phyloP scores from a whole-genome alignment of 2,329 filamentous ascomycete genomes.

The Thermoascus crustaceus region DNA sequence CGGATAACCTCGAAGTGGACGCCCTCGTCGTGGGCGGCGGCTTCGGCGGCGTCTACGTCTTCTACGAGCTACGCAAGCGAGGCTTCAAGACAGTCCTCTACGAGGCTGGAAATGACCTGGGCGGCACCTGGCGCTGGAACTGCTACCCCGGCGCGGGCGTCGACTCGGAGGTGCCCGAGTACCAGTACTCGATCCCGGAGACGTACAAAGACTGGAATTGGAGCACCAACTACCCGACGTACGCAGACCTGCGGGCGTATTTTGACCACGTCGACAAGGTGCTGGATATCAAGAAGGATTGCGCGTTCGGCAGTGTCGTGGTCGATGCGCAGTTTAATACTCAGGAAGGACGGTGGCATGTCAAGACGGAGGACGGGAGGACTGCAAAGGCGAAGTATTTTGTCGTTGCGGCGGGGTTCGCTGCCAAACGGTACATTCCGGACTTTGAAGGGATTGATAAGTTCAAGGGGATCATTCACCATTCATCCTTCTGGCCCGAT shows the following conservation, averaged over 20 bases:
- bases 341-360: slow-evolving; percentile 32
- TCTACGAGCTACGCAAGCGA: slow-evolving; percentile 43
- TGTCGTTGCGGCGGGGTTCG: slow-evolving; percentile 39
- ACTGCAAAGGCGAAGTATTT: slow-evolving; percentile 36
- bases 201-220: slow-evolving; percentile 41
- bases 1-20: slow-evolving; percentile 17
- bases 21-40: slow-evolving; percentile 11
- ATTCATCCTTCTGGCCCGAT: slow-evolving; percentile 55
- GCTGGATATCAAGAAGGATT: slow-evolving; percentile 38
- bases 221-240: slow-evolving; percentile 22
- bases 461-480: slow-evolving; percentile 53
- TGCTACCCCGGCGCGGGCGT: slow-evolving; percentile 45
- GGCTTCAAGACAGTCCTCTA: slow-evolving; percentile 42
- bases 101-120: slow-evolving; percentile 43
- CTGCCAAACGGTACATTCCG: slow-evolving; percentile 54
- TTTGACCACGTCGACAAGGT: slow-evolving; percentile 41
- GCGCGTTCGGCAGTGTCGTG: slow-evolving; percentile 38
- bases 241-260: slow-evolving; percentile 37
- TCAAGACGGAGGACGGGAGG: slow-evolving; percentile 36
- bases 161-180: slow-evolving; percentile 46
- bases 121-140: slow-evolving; percentile 49
- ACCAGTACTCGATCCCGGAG: slow-evolving; percentile 46
- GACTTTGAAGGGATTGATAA: slow-evolving; percentile 50
- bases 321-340: slow-evolving; percentile 34
- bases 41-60: slow-evolving; percentile 37